Conservation (phyloP, 2,329 filamentous ascomycete species). For the Colletotrichum acutatum region DNA sequence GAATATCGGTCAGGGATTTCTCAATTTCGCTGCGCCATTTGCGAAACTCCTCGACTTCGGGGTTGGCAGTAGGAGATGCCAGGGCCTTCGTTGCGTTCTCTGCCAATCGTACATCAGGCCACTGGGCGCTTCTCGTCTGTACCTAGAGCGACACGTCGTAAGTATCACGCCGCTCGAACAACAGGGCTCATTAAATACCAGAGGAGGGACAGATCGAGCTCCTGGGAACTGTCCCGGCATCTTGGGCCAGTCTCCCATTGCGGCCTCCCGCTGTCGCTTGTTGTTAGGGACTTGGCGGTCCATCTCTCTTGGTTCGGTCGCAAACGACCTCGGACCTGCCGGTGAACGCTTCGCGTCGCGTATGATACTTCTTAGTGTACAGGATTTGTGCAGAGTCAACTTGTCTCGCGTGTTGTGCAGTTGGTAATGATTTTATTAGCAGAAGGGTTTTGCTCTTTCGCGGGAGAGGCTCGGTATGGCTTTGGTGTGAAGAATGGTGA, state of each 20-base stretch:
- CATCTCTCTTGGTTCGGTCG: background rate
- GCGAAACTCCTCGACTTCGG: background rate
- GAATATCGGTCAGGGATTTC: background rate
- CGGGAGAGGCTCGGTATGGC: too few relatives aligned
- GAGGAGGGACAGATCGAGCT: background rate
- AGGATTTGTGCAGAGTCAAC: background rate
- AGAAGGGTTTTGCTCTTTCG: background rate
- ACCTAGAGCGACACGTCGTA: background rate
- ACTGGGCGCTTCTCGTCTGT: background rate
- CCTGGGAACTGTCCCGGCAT: background rate
- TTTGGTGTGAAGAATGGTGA: too few relatives aligned
- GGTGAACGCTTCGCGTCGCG: too few relatives aligned
- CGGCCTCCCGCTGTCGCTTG: background rate
- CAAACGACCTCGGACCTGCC: background rate
- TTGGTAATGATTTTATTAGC: too few relatives aligned
- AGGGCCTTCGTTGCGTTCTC: background rate
- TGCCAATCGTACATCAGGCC: background rate
- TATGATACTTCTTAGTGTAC: background rate
- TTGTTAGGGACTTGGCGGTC: background rate
- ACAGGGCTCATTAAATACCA: background rate
- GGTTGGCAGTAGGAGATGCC: background rate
- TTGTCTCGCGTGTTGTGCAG: too few relatives aligned
- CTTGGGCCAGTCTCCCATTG: background rate
- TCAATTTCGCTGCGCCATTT: slow-evolving; percentile 12
- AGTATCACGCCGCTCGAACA: background rate